Conservation (phyloP, 2,329 filamentous ascomycete genomes). For the Exophiala calicioides region DNA sequence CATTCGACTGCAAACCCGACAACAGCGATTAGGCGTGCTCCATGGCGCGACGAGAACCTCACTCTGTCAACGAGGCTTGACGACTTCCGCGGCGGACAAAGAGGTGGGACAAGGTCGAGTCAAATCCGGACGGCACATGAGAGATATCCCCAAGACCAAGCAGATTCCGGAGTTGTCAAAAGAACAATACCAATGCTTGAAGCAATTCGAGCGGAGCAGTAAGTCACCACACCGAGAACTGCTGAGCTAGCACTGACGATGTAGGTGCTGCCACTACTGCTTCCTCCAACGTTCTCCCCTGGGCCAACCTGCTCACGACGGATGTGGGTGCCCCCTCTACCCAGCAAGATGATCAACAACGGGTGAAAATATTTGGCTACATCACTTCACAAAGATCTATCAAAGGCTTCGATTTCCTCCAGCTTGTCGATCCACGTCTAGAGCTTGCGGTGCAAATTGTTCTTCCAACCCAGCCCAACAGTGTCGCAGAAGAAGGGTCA, state of each 20-base stretch:
- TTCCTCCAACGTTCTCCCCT: constrained; percentile 9
- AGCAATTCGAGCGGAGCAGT: constrained; percentile 12
- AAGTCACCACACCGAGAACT: background rate
- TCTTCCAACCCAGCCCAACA: constrained; percentile 6
- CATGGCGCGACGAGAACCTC: background rate
- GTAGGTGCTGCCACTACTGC: constrained; percentile 1
- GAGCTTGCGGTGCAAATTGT: constrained; percentile 30
- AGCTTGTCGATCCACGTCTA: constrained; percentile 23
- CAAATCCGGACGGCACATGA: background rate
- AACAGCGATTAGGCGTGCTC: background rate
- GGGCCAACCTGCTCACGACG: constrained; percentile 15
- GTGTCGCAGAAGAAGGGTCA: background rate
- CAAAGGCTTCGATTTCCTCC: constrained; percentile 25
- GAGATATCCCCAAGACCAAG: background rate
- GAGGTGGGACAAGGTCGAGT: background rate
- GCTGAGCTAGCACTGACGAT: constrained; percentile 1
- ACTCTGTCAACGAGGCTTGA: constrained; percentile 2
- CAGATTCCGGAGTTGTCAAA: background rate
- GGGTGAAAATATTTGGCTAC: constrained; percentile 25
- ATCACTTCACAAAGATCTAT: constrained; percentile 26
- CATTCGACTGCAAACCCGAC: constrained; percentile 30
- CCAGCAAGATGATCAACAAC: background rate
- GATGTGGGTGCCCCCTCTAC: constrained; percentile 1
- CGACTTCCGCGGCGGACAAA: background rate
- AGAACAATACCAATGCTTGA: constrained; percentile 9